Percentiles rank a stretch among this genome's conserved stretches.
Evolutionary conservation across 2,329 filamentous ascomycete species (phyloP).

Genomic region (Penicillium sp.): DNA sequence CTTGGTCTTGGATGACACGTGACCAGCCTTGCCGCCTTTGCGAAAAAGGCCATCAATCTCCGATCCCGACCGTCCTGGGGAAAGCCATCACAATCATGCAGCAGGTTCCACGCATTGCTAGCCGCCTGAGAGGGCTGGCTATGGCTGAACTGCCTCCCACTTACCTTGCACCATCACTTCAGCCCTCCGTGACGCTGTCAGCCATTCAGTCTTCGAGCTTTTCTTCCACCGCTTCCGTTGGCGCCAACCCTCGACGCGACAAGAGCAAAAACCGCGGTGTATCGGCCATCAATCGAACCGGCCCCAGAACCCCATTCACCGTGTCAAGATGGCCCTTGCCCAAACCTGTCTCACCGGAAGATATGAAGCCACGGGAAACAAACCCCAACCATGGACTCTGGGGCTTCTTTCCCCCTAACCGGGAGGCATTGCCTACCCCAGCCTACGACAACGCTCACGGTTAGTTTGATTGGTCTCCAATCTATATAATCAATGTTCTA

Average conservation of each 20-base stretch:
- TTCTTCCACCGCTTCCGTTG: slow-evolving; percentile 52
- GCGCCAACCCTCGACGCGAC: slow-evolving; percentile 60
- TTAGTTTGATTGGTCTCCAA: slow-evolving; percentile 28
- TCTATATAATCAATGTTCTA: not conserved
- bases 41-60: slow-evolving; percentile 21
- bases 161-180: slow-evolving; percentile 45
- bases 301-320: slow-evolving; percentile 69
- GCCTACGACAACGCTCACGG: slow-evolving; percentile 69
- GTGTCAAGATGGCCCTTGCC: slow-evolving; percentile 72
- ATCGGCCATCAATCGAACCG: slow-evolving; percentile 75
- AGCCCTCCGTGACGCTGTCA: slow-evolving; percentile 34
- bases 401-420: slow-evolving; percentile 83
- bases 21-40: slow-evolving; percentile 22
- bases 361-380: slow-evolving; percentile 47
- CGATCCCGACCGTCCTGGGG: slow-evolving; percentile 12
- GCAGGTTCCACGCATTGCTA: slow-evolving; percentile 29
- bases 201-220: slow-evolving; percentile 43
- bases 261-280: slow-evolving; percentile 77
- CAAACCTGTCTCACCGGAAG: slow-evolving; percentile 62
- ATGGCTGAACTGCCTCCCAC: slow-evolving; percentile 43
- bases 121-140: slow-evolving; percentile 34
- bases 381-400: slow-evolving; percentile 83
- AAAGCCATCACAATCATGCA: slow-evolving; percentile 35
- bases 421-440: slow-evolving; percentile 68
- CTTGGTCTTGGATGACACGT: slow-evolving; percentile 19